phyloP scores from a whole-genome alignment of 2,329 filamentous ascomycete genomes.

The Neoarthrinium moseri region DNA sequence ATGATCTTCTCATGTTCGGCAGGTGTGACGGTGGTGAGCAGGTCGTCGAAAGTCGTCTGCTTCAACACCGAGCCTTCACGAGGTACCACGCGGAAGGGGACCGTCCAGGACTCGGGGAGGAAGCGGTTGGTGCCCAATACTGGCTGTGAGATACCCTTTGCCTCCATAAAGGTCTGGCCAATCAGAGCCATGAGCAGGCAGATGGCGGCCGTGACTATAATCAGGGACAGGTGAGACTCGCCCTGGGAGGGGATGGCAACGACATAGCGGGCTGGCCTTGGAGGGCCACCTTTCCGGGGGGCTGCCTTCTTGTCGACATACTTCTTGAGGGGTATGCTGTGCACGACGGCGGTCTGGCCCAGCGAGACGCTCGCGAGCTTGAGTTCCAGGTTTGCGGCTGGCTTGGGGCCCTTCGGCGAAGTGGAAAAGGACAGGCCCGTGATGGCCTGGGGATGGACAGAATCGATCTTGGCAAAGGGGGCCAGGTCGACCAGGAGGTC shows the following conservation, averaged over 20 bases:
- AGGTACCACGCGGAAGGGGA: conserved; percentile 17
- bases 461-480: conserved; percentile 50
- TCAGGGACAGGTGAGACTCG: conserved; percentile 49
- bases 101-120: conserved; percentile 44
- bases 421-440: conserved; percentile 58
- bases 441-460: conserved; percentile 57
- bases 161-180: conserved; percentile 64
- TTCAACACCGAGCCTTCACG: conserved; percentile 27
- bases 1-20: conserved; percentile 35
- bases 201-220: conserved; percentile 54
- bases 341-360: conserved; percentile 75
- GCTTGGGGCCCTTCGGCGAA: conserved; percentile 46
- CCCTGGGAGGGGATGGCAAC: conserved; percentile 58
- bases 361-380: conserved; percentile 81
- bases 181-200: conserved; percentile 61
- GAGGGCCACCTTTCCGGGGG: conserved; percentile 33
- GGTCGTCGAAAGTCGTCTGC: conserved; percentile 28
- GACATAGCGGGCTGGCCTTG: conserved; percentile 65
- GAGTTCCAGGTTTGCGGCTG: conserved; percentile 56
- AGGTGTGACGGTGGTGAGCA: conserved; percentile 32
- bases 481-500: conserved; percentile 52
- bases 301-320: conserved; percentile 33
- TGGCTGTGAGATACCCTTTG: conserved; percentile 56
- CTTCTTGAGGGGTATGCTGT: conserved; percentile 69
- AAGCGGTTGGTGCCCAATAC: conserved; percentile 54